Evolutionary conservation across 768 basidiomycete genomes (phyloP), one percentile per base, ranked within the genome.

Genomic region (Trametes villosa): DNA sequence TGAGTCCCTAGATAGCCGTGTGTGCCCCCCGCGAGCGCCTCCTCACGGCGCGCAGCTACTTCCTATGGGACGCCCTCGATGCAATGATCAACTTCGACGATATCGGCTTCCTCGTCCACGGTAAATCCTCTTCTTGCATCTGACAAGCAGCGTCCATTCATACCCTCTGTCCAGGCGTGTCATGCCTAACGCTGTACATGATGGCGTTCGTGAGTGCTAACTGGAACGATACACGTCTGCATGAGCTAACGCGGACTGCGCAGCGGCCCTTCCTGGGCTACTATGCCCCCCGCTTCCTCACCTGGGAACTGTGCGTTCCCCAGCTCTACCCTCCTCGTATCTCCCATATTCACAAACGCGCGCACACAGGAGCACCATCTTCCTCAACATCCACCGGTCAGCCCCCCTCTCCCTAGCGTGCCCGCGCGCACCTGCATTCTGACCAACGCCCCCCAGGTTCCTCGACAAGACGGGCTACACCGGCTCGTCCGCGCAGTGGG

Each of bases 361-460:
- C 41, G 0, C 34, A 33, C 44, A 18, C 60, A 87, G 86, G 76
- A 90, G 87, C 76, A 96, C 94, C 0, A 83, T 94, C 59, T 94
- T 96, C 75, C 78, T 96, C 63, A 91, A 96, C 67, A 85, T 91
- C 55, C 92, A 95, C 63, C 94, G 92, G 92, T 93, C 65, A 61
- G 78, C 53, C 53, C 13, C 22, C 60, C 15, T 22, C 60, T 63
- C 29, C 22, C 44, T 34, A 15, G 2, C 40, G 4, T 11, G 15
- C 17, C 40, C 40, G 13, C 44, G 36, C 38, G 38, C 11, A 42
- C n/a, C 8, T 18, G 15, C 47, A 9, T 26, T 4, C 15, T 22
- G 7, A 11, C 48, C 30, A 45, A 46, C 31, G 31, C 41, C 15
- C 44, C 55, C 9, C 51, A 90, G 88, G 86, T 88, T 87, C 73